These are phyloP conservation scores for Acephala macrosclerotiorum DNA, from an alignment of 2,329 filamentous ascomycete species.

Conservation along the genomic window DNA sequence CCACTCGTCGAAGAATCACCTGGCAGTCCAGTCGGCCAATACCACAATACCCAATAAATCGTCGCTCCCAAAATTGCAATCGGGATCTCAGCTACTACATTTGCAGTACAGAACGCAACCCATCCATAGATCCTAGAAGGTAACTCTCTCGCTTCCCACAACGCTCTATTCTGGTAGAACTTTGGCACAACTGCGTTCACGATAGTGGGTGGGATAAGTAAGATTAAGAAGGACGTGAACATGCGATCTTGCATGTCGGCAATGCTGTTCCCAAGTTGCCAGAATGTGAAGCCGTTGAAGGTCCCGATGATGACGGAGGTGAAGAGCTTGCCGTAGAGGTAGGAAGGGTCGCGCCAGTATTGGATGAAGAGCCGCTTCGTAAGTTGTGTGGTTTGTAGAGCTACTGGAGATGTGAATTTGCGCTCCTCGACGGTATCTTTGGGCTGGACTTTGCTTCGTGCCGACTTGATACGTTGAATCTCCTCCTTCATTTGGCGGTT, in stretches of 20 bases:
- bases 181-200: slow-evolving; percentile 80
- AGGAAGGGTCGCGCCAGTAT: slow-evolving; percentile 79
- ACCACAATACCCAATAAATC: slow-evolving; percentile 79
- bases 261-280: slow-evolving; percentile 68
- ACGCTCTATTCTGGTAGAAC: slow-evolving; percentile 74
- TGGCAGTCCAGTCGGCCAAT: slow-evolving; percentile 76
- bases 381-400: slow-evolving; percentile 68
- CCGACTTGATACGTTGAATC: slow-evolving; percentile 57
- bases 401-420: slow-evolving; percentile 72
- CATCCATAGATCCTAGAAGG: slow-evolving; percentile 80
- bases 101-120: slow-evolving; percentile 77
- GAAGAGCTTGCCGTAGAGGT: slow-evolving; percentile 81
- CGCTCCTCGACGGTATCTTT: slow-evolving; percentile 48
- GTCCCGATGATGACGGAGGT: slow-evolving; percentile 74
- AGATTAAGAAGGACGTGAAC: slow-evolving; percentile 74
- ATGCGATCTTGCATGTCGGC: slow-evolving; percentile 79
- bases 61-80: slow-evolving; percentile 68
- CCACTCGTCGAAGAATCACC: slow-evolving; percentile 69
- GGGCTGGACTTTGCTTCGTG: slow-evolving; percentile 47
- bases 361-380: slow-evolving; percentile 75
- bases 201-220: slow-evolving; percentile 70
- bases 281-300: slow-evolving; percentile 85
- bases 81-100: slow-evolving; percentile 77
- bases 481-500: slow-evolving; percentile 65
- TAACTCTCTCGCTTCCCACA: slow-evolving; percentile 78